phyloP scores from a whole-genome alignment of 2,329 filamentous ascomycete genomes.

The Chaetomiaceae sp. region DNA sequence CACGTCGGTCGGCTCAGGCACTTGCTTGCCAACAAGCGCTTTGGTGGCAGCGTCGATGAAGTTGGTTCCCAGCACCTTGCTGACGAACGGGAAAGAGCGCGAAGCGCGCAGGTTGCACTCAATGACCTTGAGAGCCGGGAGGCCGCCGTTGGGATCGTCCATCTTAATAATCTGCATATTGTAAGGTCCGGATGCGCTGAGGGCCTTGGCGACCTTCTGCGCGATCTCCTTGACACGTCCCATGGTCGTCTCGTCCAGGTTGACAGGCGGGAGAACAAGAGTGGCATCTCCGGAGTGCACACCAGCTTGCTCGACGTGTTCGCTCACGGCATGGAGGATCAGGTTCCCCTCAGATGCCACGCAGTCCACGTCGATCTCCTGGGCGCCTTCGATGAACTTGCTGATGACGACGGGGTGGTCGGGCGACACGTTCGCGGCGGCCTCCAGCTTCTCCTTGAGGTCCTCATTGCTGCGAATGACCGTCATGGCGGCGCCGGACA shows the following conservation, averaged over 20 bases:
- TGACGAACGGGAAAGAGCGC: conserved; percentile 96
- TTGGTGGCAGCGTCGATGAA: conserved; percentile 95
- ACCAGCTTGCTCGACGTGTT: conserved; percentile 95
- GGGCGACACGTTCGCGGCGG: conserved; percentile 82
- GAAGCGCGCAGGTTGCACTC: conserved; percentile 97
- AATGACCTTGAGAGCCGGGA: conserved; percentile 83
- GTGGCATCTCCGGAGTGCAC: conserved; percentile 98
- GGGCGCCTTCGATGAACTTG: conserved; percentile 94
- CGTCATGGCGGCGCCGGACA: conserved; percentile 97
- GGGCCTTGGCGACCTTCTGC: conserved; percentile 91
- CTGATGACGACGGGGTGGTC: conserved; percentile 98
- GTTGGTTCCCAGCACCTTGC: conserved; percentile 92
- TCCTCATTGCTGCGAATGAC: conserved; percentile 85
- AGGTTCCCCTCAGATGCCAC: conserved; percentile 83
- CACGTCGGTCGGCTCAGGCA: conserved; percentile 78
- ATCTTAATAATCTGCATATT: conserved; percentile 99
- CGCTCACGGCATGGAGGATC: conserved; percentile 83
- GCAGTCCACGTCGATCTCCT: conserved; percentile 95
- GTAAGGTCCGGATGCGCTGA: conserved; percentile 96
- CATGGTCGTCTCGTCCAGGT: conserved; percentile 71
- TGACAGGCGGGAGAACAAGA: conserved; percentile 79
- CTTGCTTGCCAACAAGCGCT: conserved; percentile 77
- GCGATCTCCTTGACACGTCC: conserved; percentile 91
- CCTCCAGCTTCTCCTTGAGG: conserved; percentile 89
- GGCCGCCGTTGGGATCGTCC: conserved; percentile 65